phyloP scores from a whole-genome alignment of 306 rosid genomes.

The Abrus pulchellus region DNA sequence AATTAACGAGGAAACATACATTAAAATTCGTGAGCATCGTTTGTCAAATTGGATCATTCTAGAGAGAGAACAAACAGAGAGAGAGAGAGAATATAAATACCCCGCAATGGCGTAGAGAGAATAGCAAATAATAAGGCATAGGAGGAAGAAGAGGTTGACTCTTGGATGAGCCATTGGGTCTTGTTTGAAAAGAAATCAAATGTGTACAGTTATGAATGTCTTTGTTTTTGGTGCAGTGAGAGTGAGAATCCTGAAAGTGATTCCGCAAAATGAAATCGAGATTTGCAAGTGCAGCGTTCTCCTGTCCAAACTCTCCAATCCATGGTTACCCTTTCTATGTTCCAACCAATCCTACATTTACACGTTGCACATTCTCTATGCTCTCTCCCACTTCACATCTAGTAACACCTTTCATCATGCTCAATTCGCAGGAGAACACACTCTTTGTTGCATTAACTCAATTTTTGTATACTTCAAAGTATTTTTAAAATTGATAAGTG shows the following conservation, averaged over 20 bases:
- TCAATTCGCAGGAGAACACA: no score
- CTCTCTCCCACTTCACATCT: background rate
- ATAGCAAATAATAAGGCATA: constrained; percentile 60
- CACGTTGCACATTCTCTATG: background rate
- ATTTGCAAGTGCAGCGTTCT: background rate
- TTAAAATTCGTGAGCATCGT: background rate
- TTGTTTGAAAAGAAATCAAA: constrained; percentile 2
- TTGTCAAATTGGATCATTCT: background rate
- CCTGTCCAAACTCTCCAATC: background rate
- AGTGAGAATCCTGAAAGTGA: constrained; percentile 26
- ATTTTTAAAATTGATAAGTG: no score
- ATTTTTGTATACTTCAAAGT: no score
- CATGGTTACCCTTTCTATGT: background rate
- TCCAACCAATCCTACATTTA: background rate
- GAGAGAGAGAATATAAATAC: constrained; percentile 32
- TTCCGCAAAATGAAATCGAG: background rate
- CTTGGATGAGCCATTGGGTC: constrained; percentile 65
- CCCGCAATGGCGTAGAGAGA: constrained; percentile 68
- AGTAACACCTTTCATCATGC: no score
- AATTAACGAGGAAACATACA: background rate
- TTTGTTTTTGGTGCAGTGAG: background rate
- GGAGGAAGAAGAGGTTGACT: constrained; percentile 55
- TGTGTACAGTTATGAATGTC: no score
- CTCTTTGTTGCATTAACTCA: no score
- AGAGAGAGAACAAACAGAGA: background rate